Percentiles rank a stretch among this genome's conserved stretches.
Evolutionary conservation across 495 filamentous ascomycete species (phyloP).

Genomic region (Penicillium dipodomyicola): DNA sequence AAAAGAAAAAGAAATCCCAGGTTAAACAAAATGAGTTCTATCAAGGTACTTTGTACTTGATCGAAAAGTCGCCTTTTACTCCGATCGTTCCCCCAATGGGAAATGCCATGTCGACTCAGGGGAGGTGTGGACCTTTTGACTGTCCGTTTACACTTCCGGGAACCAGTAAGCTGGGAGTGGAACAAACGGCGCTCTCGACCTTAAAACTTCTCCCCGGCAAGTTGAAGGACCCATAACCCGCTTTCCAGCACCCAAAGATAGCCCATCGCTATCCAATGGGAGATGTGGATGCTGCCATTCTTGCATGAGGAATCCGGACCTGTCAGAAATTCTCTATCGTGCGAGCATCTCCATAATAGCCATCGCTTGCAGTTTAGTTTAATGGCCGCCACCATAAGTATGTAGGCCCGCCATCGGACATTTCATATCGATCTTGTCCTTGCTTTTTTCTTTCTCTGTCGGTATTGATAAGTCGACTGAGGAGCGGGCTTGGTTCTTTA

Average conservation of each 20-base stretch:
- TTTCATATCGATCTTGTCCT: background rate
- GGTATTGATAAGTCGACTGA: constrained; percentile 27
- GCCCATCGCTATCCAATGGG: constrained; percentile 3
- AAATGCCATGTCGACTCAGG: constrained; percentile 6
- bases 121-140: constrained; percentile 8
- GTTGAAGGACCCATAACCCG: background rate
- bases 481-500: constrained; percentile 22
- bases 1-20: background rate
- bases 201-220: background rate
- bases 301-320: background rate
- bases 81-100: constrained; percentile 15
- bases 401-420: background rate
- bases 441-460: background rate
- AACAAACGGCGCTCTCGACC: constrained; percentile 6
- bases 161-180: constrained; percentile 7
- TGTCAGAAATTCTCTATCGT: constrained; percentile 5
- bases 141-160: background rate
- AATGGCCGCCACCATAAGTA: background rate
- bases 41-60: background rate
- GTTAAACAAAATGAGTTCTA: background rate
- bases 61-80: too few species aligned
- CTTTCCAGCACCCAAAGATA: constrained; percentile 7
- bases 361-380: background rate
- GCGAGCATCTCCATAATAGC: background rate
- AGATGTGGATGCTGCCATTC: constrained; percentile 7